A percentile compares a stretch with the other conserved stretches of the same genome.
These are phyloP conservation scores for Blastobotrys ciferrii DNA, from an alignment of 1,139 yeast genomes.

Conservation along the genomic window DNA sequence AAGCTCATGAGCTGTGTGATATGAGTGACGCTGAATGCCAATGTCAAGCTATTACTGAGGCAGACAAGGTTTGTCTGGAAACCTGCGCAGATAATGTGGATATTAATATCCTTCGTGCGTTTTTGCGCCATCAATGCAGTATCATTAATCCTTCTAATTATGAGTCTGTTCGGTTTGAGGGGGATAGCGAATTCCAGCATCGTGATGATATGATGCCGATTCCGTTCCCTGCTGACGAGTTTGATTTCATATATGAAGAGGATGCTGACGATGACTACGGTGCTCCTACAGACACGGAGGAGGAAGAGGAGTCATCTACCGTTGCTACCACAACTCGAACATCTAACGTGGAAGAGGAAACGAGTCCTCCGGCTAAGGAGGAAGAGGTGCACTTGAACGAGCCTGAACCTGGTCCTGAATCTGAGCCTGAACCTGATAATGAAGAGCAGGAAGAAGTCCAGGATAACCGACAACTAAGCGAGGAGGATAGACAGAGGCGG, in stretches of 20 bases:
- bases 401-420: not conserved
- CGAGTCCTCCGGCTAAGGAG: not conserved
- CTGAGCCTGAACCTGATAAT: conserved; percentile 5
- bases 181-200: conserved; percentile 28
- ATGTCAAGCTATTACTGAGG: conserved; percentile 25
- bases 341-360: too few relatives aligned
- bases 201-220: conserved; percentile 25
- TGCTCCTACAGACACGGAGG: conserved; percentile 11
- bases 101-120: conserved; percentile 8
- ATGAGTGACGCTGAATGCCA: conserved; percentile 26
- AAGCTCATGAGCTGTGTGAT: conserved; percentile 23
- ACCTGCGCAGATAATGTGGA: conserved; percentile 25
- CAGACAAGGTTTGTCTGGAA: conserved; percentile 21
- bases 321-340: not conserved
- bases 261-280: conserved; percentile 12
- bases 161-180: conserved; percentile 25
- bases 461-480: not conserved
- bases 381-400: conserved; percentile 1
- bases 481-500: not conserved
- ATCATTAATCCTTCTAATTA: conserved; percentile 12
- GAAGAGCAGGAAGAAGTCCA: conserved; percentile 13
- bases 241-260: conserved; percentile 9
- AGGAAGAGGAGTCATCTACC: conserved; percentile 13
- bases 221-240: conserved; percentile 22
- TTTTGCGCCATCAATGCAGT: conserved; percentile 22